Conservation (phyloP, 805 yeast species). For the Saccharomyces cerevisiae region DNA sequence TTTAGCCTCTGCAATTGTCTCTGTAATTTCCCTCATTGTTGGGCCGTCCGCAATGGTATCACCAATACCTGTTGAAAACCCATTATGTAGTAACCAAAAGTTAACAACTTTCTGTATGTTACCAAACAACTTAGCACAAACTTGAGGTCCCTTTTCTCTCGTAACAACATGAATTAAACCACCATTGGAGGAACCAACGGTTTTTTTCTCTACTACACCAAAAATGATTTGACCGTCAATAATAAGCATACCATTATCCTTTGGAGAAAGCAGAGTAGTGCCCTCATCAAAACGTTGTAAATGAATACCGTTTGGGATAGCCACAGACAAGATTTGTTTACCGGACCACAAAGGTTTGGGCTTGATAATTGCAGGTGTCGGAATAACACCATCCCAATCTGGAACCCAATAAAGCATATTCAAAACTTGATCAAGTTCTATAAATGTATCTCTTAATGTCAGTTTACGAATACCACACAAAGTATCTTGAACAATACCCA, state of each 20-base stretch:
- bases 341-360: conserved; percentile 98
- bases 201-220: conserved; percentile 96
- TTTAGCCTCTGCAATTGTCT: conserved; percentile 88
- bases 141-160: conserved; percentile 91
- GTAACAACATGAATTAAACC: conserved; percentile 95
- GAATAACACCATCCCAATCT: conserved; percentile 96
- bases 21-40: conserved; percentile 89
- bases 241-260: conserved; percentile 92
- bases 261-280: conserved; percentile 72
- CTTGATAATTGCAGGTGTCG: conserved; percentile 86
- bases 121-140: conserved; percentile 85
- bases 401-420: conserved; percentile 97
- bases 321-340: conserved; percentile 84
- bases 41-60: conserved; percentile 98
- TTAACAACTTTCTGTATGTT: conserved; percentile 92
- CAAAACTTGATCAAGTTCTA: conserved; percentile 91
- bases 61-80: conserved; percentile 98
- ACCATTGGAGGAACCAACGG: conserved; percentile 97
- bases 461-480: conserved; percentile 93
- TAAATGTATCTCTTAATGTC: conserved; percentile 82
- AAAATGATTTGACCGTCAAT: conserved; percentile 93
- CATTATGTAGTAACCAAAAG: conserved; percentile 92
- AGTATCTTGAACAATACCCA: conserved; percentile 99
- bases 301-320: conserved; percentile 93
- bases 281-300: conserved; percentile 90